Evolutionary conservation across 495 filamentous ascomycete species (phyloP).

Genomic region (Beverwykella pulmonaria): DNA sequence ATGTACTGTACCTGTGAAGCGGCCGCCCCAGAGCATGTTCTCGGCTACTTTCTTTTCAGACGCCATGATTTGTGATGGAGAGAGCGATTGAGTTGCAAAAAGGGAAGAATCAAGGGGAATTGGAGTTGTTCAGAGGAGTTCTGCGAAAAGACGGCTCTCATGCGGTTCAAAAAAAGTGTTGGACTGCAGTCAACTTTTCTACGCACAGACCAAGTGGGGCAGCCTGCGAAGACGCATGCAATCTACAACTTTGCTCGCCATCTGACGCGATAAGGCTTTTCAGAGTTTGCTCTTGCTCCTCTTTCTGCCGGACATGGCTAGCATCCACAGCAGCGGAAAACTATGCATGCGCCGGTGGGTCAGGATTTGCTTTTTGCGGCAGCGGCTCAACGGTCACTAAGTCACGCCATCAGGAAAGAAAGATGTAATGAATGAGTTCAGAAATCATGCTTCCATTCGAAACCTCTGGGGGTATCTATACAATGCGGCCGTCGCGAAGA

Average conservation of each 20-base stretch:
- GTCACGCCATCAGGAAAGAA: background rate
- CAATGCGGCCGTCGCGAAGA: conserved; percentile 17
- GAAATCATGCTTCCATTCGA: background rate
- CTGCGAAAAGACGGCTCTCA: background rate
- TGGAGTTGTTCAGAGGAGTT: conserved; percentile 1
- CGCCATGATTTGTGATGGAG: conserved; percentile 31
- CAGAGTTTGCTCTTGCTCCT: background rate
- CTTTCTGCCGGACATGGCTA: background rate
- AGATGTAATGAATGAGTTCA: background rate
- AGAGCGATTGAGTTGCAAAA: background rate
- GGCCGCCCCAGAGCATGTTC: conserved; percentile 80
- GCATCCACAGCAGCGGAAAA: background rate
- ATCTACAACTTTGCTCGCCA: background rate
- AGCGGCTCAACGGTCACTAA: background rate
- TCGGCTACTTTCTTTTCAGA: conserved; percentile 41
- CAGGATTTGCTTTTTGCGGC: background rate
- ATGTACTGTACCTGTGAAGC: conserved; percentile 73
- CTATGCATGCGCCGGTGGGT: background rate
- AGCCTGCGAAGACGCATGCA: background rate
- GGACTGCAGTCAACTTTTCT: too few relatives aligned
- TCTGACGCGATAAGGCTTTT: conserved; percentile 1
- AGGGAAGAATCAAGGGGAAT: background rate
- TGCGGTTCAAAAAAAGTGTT: background rate
- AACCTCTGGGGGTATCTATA: conserved; percentile 23
- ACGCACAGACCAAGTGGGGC: conserved; percentile 1